These are phyloP conservation scores for Alnus glutinosa DNA, from an alignment of 306 rosid species.

Conservation along the genomic window DNA sequence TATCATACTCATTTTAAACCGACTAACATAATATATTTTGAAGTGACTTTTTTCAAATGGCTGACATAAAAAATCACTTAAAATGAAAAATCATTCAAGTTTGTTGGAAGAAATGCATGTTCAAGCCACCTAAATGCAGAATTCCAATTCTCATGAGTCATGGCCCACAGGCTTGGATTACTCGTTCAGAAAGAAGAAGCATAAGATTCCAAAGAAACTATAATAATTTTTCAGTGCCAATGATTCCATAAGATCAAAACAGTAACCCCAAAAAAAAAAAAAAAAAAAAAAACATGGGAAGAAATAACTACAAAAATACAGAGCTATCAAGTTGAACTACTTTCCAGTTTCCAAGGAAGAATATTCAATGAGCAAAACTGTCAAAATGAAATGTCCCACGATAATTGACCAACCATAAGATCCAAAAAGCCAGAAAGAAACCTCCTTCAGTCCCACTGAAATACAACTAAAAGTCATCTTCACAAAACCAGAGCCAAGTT, in stretches of 20 bases:
- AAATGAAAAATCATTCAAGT: too few species aligned
- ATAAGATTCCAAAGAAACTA: background rate
- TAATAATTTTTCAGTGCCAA: conserved; percentile 10
- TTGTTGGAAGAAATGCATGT: too few species aligned
- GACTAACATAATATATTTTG: too few species aligned
- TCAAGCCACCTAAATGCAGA: background rate
- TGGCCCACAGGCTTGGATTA: background rate
- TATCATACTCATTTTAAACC: too few species aligned
- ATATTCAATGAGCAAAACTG: conserved; percentile 38
- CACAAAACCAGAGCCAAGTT: conserved; percentile 47
- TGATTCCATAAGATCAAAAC: background rate
- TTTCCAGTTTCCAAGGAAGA: conserved; percentile 34
- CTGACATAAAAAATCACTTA: too few species aligned
- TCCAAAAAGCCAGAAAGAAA: conserved; percentile 39
- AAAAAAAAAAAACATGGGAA: background rate
- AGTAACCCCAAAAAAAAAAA: background rate
- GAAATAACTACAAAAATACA: conserved; percentile 38
- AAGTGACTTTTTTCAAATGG: too few species aligned
- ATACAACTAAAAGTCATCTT: conserved; percentile 44
- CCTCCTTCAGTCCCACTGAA: conserved; percentile 46
- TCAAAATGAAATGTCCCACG: conserved; percentile 37
- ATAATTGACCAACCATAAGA: conserved; percentile 44
- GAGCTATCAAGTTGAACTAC: conserved; percentile 35
- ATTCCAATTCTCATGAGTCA: background rate
- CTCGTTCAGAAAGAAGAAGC: background rate